Conservation (phyloP, 2,329 filamentous ascomycete genomes). For the Alternaria novae-zelandiae region DNA sequence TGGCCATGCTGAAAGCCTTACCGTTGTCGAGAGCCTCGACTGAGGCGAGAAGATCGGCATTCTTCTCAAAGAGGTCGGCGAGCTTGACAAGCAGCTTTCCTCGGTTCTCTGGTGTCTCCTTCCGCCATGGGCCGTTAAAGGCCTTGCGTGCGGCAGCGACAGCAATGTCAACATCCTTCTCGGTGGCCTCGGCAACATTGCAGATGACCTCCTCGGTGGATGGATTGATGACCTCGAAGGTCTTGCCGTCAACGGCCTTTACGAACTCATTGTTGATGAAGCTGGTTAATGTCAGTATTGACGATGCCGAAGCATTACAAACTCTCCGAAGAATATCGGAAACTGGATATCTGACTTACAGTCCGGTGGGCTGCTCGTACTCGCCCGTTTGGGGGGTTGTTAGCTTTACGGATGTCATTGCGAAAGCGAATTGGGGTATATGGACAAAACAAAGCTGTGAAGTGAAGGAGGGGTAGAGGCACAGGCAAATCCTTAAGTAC, state of each 20-base stretch:
- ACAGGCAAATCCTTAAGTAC: slow-evolving; percentile 39
- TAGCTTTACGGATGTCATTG: slow-evolving; percentile 62
- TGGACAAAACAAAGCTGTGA: slow-evolving; percentile 24
- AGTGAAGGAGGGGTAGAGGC: slow-evolving; percentile 31
- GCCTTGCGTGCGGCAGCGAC: slow-evolving; percentile 86
- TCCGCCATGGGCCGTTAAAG: slow-evolving; percentile 75
- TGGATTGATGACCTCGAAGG: slow-evolving; percentile 92
- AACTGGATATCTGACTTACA: slow-evolving; percentile 50
- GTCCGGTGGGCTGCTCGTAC: slow-evolving; percentile 61
- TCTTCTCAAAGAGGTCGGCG: slow-evolving; percentile 80
- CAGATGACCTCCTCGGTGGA: slow-evolving; percentile 82
- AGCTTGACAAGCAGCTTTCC: slow-evolving; percentile 75
- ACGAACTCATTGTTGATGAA: slow-evolving; percentile 96
- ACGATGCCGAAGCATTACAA: background rate
- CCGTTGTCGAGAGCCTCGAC: slow-evolving; percentile 90
- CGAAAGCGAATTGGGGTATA: slow-evolving; percentile 36
- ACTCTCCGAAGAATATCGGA: slow-evolving; percentile 13
- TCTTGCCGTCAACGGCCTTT: slow-evolving; percentile 82
- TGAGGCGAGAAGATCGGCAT: slow-evolving; percentile 75
- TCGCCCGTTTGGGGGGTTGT: slow-evolving; percentile 71
- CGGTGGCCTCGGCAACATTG: slow-evolving; percentile 82
- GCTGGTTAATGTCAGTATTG: slow-evolving; percentile 52
- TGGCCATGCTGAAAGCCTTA: slow-evolving; percentile 79
- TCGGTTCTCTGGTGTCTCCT: slow-evolving; percentile 73
- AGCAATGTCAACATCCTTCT: slow-evolving; percentile 83